Conservation (phyloP, 2,329 filamentous ascomycete species). For the Myriosclerotinia curreyana region DNA sequence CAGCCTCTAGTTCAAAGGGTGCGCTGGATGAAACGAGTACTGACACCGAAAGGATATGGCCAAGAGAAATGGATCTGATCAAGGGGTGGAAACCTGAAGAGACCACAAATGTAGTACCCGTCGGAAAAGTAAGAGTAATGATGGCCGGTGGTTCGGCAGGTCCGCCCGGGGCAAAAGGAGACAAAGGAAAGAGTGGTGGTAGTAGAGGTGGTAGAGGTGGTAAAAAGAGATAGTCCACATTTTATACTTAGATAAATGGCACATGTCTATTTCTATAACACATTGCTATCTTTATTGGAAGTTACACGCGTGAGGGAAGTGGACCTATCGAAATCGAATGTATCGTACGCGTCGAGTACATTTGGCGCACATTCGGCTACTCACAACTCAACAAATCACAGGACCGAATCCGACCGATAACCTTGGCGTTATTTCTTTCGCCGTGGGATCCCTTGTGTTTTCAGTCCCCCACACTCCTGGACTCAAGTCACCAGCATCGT, state of each 20-base stretch:
- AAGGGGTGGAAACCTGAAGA: constrained; percentile 78
- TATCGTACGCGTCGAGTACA: too few relatives aligned
- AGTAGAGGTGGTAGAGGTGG: constrained; percentile 33
- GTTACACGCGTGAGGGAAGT: too few relatives aligned
- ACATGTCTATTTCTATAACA: background rate
- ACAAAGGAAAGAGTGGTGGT: constrained; percentile 33
- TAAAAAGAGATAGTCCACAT: constrained; percentile 28
- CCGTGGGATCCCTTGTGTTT: too few relatives aligned
- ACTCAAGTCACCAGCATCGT: too few relatives aligned
- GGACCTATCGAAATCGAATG: too few relatives aligned
- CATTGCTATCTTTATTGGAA: background rate
- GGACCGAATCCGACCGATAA: too few relatives aligned
- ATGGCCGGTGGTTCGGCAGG: constrained; percentile 54
- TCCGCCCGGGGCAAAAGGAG: constrained; percentile 32
- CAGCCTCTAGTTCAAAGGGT: constrained; percentile 54
- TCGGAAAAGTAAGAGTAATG: constrained; percentile 77
- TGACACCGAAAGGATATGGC: constrained; percentile 77
- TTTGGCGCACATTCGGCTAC: too few relatives aligned
- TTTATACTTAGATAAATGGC: background rate
- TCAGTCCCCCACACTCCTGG: too few relatives aligned
- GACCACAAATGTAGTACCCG: constrained; percentile 75
- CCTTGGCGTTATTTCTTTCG: too few relatives aligned
- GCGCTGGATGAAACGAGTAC: constrained; percentile 58
- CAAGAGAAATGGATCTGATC: constrained; percentile 79
- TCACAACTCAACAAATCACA: too few relatives aligned